phyloP scores from a whole-genome alignment of 352 stramenopile species.

The Globisporangium yorkense region DNA sequence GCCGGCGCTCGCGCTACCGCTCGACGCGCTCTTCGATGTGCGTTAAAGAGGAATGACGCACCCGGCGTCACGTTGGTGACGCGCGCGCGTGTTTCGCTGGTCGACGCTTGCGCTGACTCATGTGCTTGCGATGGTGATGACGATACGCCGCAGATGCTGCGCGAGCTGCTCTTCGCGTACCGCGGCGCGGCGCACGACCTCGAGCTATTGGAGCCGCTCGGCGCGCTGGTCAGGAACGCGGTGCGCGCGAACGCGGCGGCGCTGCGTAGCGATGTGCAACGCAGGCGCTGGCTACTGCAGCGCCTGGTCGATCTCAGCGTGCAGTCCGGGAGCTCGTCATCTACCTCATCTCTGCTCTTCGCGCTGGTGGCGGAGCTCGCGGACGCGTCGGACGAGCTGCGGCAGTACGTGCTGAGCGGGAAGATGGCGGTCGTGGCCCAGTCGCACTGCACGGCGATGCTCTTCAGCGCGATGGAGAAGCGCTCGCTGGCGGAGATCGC shows the following conservation, averaged over 20 bases:
- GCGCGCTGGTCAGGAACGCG: conserved; percentile 21
- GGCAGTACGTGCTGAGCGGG: conserved; percentile 25
- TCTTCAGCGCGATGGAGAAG: conserved; percentile 21
- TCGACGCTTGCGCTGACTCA: too few species aligned
- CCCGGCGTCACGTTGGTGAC: too few species aligned
- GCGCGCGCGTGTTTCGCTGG: too few species aligned
- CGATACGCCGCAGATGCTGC: conserved; percentile 18
- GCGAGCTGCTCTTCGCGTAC: conserved; percentile 42
- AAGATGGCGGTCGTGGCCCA: conserved; percentile 14
- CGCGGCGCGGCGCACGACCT: conserved; percentile 18
- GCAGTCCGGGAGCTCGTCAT: conserved; percentile 18
- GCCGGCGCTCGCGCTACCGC: conserved; percentile 36
- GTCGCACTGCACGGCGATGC: conserved; percentile 1
- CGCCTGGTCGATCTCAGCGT: conserved; percentile 44
- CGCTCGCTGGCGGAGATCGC: conserved; percentile 21
- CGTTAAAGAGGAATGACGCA: background rate
- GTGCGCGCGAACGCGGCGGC: conserved; percentile 13
- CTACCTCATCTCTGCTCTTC: conserved; percentile 7
- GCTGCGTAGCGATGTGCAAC: conserved; percentile 11
- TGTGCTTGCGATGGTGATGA: too few species aligned
- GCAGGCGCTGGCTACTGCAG: conserved; percentile 31
- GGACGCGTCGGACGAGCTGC: conserved; percentile 18
- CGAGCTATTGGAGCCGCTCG: conserved; percentile 21
- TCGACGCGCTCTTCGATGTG: conserved; percentile 42
- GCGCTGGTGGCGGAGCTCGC: conserved; percentile 14